Percentiles rank a stretch among this genome's conserved stretches.
phyloP scores from a whole-genome alignment of 495 filamentous ascomycete genomes.

The Umbilicaria muhlenbergii region DNA sequence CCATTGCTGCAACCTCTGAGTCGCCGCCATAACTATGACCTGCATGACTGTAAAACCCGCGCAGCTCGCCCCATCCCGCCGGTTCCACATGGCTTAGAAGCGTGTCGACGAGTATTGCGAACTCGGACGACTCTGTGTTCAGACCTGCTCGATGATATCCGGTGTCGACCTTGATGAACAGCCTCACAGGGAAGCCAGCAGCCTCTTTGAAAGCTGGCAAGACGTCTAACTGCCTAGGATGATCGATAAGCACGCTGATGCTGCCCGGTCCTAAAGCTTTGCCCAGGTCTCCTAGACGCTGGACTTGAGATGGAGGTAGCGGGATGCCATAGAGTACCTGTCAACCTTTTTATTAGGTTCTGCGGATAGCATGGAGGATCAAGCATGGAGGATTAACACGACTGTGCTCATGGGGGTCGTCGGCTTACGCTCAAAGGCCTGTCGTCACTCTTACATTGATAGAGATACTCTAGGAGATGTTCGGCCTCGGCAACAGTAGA shows the following conservation, averaged over 20 bases:
- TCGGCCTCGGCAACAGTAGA: slow-evolving; percentile 71
- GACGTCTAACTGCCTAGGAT: slow-evolving; percentile 40
- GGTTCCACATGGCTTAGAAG: slow-evolving; percentile 27
- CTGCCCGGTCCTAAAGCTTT: slow-evolving; percentile 31
- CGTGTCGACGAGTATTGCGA: slow-evolving; percentile 33
- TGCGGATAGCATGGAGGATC: not conserved
- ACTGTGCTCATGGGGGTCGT: too few relatives aligned
- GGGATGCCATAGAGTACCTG: slow-evolving; percentile 67
- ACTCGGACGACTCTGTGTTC: slow-evolving; percentile 29
- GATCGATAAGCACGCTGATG: slow-evolving; percentile 58
- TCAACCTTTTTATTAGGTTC: not conserved
- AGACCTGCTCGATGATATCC: slow-evolving; percentile 66
- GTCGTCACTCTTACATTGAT: slow-evolving; percentile 30
- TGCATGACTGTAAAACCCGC: slow-evolving; percentile 67
- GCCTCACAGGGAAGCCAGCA: slow-evolving; percentile 27
- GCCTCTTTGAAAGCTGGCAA: slow-evolving; percentile 23
- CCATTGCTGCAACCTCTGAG: slow-evolving; percentile 37
- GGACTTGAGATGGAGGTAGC: slow-evolving; percentile 41
- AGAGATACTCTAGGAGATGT: slow-evolving; percentile 42
- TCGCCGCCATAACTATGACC: slow-evolving; percentile 52
- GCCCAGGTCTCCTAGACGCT: slow-evolving; percentile 38
- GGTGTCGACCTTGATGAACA: slow-evolving; percentile 70
- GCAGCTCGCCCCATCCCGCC: slow-evolving; percentile 25
- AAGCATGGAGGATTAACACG: not conserved
- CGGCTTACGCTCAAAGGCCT: too few relatives aligned